Evolutionary conservation across 2,329 filamentous ascomycete genomes (phyloP), one percentile per base, ranked within the genome.

Genomic region (Aspergillus bombycis): DNA sequence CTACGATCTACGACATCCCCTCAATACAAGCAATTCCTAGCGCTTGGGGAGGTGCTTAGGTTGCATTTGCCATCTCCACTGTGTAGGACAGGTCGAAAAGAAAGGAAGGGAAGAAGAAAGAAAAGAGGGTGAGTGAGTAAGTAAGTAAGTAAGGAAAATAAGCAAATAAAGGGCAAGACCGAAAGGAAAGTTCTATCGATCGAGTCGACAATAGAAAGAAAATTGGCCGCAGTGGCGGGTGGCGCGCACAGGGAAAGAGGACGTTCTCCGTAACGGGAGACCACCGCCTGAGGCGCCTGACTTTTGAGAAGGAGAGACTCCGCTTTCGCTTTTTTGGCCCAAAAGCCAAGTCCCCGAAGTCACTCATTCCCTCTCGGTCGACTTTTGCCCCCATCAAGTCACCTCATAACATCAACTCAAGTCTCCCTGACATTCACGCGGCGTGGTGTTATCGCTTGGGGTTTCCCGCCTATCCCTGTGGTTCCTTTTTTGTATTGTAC

Each of bases 261-360:
- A 58, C 9, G 36, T 26, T 58, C 32, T 41, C 26, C 28, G 45
- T 48, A 48, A 46, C 28, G 26, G 23, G 45, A 32, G 54, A 62
- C n/a, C n/a, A 50, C 52, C 57, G 61, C 61, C 50, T 63, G 38
- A 63, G 61, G 57, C 62, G 62, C 62, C 62, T 62, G 62, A 64
- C 55, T 55, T 55, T 48, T 19, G 26, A 36, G 52, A 55, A 30
- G 46, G 54, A 61, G 19, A 19, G 38, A 50, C 62, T 64, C 62
- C 62, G 62, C 62, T 64, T 64, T 64, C 62, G 60, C 62, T 34
- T 60, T 62, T 46, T 60, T 23, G 32, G 19, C 52, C 52, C 16
- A 52, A 54, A 54, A 57, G 60, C 55, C 60, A 41, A 52, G 58
- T 54, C 34, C 38, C 55, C 54, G 26, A 34, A 45, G 43, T 32